phyloP scores from a whole-genome alignment of 2,329 filamentous ascomycete species.

The Sclerotinia subarctica region DNA sequence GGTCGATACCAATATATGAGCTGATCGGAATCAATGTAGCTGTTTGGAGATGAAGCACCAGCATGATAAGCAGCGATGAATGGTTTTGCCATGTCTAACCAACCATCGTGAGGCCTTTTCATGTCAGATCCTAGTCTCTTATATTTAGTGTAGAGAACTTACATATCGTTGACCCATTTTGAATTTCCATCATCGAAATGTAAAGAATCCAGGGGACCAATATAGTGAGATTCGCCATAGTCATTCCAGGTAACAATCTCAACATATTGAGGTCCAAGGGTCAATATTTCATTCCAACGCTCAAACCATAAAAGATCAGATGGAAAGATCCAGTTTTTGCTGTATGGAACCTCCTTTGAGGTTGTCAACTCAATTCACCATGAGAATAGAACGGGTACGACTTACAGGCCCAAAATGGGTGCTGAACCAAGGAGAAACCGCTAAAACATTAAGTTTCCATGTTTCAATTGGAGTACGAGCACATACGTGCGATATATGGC shows the following conservation, averaged over 20 bases:
- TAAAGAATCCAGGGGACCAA: conserved; percentile 45
- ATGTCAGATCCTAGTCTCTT: not conserved
- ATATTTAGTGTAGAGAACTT: not conserved
- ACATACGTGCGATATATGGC: conserved; percentile 30
- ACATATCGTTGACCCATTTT: conserved; percentile 39
- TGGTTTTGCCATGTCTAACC: conserved; percentile 38
- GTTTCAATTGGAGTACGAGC: not conserved
- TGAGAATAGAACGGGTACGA: conserved; percentile 34
- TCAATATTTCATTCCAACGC: conserved; percentile 44
- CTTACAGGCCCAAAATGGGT: conserved; percentile 43
- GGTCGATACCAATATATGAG: conserved; percentile 45
- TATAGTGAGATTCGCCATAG: conserved; percentile 52
- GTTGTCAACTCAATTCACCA: conserved; percentile 38
- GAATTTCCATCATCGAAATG: conserved; percentile 38
- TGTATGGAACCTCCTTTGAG: conserved; percentile 34
- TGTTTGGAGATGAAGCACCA: conserved; percentile 21
- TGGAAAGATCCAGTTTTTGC: conserved; percentile 45
- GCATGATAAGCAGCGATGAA: conserved; percentile 31
- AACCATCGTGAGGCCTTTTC: conserved; percentile 47
- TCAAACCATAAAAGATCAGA: conserved; percentile 42
- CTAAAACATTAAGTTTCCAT: conserved; percentile 8
- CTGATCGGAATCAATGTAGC: conserved; percentile 33
- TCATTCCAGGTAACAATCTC: conserved; percentile 49
- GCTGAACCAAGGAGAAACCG: conserved; percentile 41
- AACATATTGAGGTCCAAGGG: conserved; percentile 44